Percentiles rank a stretch among this genome's conserved stretches.
Conservation (phyloP, 176 grass and related monocot genomes). For the Bolboschoenus planiculmis region DNA sequence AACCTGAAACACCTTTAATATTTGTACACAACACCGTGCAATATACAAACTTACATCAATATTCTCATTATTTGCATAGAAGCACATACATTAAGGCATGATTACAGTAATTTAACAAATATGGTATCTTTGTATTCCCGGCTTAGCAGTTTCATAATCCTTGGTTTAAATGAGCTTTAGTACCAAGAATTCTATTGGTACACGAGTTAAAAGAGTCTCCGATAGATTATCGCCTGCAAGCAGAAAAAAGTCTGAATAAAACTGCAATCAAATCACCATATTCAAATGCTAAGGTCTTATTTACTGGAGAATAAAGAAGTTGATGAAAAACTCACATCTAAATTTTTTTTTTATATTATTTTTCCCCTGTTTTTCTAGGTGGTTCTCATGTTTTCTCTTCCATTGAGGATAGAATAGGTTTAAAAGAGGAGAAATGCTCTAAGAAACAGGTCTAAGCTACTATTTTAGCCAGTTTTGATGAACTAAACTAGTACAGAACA, state of each 20-base stretch:
- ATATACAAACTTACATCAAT: conserved; percentile 8
- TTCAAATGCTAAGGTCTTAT: not conserved
- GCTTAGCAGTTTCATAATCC: not conserved
- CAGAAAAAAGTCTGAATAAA: not conserved
- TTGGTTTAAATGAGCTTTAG: not conserved
- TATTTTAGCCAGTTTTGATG: not conserved
- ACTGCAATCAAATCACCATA: not conserved
- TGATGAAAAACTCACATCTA: not conserved
- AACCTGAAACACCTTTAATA: not conserved
- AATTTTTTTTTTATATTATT: not conserved
- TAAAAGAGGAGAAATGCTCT: not conserved
- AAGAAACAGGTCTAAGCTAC: not conserved
- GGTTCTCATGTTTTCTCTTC: not conserved
- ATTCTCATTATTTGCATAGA: not conserved
- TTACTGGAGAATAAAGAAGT: not conserved
- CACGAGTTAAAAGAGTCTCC: not conserved
- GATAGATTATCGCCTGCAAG: not conserved
- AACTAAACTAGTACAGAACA: not conserved
- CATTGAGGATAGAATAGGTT: not conserved
- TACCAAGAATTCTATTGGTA: not conserved
- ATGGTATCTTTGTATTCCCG: not conserved
- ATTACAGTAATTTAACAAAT: not conserved
- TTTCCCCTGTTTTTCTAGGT: not conserved
- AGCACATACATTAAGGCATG: not conserved
- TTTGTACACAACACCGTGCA: not conserved